Percentiles rank a stretch among this genome's conserved stretches.
phyloP scores from a whole-genome alignment of 2,329 filamentous ascomycete species.

The Cytospora paraplurivora region DNA sequence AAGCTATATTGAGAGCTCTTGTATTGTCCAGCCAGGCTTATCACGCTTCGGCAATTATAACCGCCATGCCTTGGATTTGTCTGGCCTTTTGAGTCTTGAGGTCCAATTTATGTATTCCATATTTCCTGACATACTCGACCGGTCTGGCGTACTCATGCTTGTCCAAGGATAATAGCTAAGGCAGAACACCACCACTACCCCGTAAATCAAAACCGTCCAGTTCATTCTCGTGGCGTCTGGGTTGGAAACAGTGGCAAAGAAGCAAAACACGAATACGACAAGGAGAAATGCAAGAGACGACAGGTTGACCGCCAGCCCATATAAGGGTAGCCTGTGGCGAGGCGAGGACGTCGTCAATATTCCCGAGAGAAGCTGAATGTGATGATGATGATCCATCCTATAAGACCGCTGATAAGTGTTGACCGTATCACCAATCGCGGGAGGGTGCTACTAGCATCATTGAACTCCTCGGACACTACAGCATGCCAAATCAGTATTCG shows the following conservation, averaged over 20 bases:
- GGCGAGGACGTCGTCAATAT: slow-evolving; percentile 5
- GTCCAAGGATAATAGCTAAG: slow-evolving; percentile 19
- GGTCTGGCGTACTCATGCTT: slow-evolving; percentile 3
- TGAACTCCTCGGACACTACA: slow-evolving; percentile 38
- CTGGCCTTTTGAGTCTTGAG: too few relatives aligned
- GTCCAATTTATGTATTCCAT: not conserved
- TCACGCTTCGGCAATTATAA: too few relatives aligned
- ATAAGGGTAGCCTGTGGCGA: slow-evolving; percentile 33
- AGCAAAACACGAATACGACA: slow-evolving; percentile 24
- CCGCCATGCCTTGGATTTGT: not conserved
- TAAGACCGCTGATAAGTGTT: slow-evolving; percentile 39
- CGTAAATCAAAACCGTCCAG: slow-evolving; percentile 27
- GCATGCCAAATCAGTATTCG: not conserved
- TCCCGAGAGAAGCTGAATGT: slow-evolving; percentile 31
- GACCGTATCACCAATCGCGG: slow-evolving; percentile 43
- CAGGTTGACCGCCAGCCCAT: slow-evolving; percentile 27
- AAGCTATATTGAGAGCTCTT: not conserved
- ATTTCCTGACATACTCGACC: slow-evolving; percentile 12
- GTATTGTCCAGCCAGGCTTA: not conserved
- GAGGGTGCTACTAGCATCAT: slow-evolving; percentile 34
- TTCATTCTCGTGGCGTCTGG: slow-evolving; percentile 22
- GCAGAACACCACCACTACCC: slow-evolving; percentile 18
- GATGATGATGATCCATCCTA: slow-evolving; percentile 36
- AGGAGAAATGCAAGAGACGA: slow-evolving; percentile 23
- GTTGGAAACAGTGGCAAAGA: slow-evolving; percentile 23